A percentile compares a stretch with the other conserved stretches of the same genome.
These are phyloP conservation scores for Podaxis sp. DNA, from an alignment of 768 basidiomycete species.

Conservation along the genomic window DNA sequence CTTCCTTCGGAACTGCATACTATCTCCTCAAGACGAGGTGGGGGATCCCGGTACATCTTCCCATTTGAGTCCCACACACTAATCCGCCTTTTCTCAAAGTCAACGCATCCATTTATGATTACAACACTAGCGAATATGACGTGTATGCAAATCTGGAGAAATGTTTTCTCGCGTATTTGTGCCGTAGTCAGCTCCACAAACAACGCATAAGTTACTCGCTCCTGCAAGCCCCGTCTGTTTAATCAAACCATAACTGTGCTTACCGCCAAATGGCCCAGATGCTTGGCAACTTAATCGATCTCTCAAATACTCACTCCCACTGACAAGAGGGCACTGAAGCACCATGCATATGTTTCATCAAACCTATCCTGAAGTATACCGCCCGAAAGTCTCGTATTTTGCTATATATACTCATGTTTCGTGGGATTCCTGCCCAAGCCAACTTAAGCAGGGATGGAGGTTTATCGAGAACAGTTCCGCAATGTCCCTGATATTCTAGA, in stretches of 20 bases:
- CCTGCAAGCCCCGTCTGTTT: slow-evolving; percentile 58
- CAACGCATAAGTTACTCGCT: slow-evolving; percentile 73
- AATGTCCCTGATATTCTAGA: slow-evolving; percentile 31
- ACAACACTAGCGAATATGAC: slow-evolving; percentile 11
- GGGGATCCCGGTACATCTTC: slow-evolving; percentile 23
- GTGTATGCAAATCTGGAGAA: slow-evolving; percentile 21
- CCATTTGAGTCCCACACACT: slow-evolving; percentile 22
- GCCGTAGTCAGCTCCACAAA: slow-evolving; percentile 84
- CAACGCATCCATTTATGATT: slow-evolving; percentile 18
- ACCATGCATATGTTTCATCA: slow-evolving; percentile 40
- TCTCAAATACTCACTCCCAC: slow-evolving; percentile 40
- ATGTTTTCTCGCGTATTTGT: slow-evolving; percentile 67
- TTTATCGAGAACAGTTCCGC: slow-evolving; percentile 45
- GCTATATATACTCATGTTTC: slow-evolving; percentile 55
- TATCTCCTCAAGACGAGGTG: slow-evolving; percentile 66
- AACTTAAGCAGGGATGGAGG: slow-evolving; percentile 46
- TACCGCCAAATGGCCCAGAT: slow-evolving; percentile 54
- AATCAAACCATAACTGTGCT: slow-evolving; percentile 70
- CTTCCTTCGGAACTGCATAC: slow-evolving; percentile 57
- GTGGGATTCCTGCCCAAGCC: slow-evolving; percentile 53
- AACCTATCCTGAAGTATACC: slow-evolving; percentile 28
- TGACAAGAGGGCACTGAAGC: slow-evolving; percentile 44
- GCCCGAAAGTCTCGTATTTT: slow-evolving; percentile 58
- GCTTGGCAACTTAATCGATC: slow-evolving; percentile 53
- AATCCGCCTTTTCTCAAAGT: slow-evolving; percentile 20